Base-by-base conservation (phyloP, 2,329 filamentous ascomycete genomes). In the Ceratocystis harringtonii region DNA sequence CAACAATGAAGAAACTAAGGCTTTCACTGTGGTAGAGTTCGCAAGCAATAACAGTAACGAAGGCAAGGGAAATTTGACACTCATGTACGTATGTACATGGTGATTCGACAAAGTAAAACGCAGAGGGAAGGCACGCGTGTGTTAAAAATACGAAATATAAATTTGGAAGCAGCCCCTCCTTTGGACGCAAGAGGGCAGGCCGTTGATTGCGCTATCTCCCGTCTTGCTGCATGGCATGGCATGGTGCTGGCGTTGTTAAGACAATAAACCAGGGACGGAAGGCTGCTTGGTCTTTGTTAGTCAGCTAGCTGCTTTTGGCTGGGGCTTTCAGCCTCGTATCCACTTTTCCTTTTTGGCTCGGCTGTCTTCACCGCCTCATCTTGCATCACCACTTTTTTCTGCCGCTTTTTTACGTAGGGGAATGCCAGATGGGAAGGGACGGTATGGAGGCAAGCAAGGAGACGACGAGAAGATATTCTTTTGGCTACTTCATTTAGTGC, bases 81-180 rank as follows among this genome's bases (percentile, higher is more conserved):
- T 7, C 45, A 48, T 22, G 45, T 30, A 55, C 50, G n/a, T 10
- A 58, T 30, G 32, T 36, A 36, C 52, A 57, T 55, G 5, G 12
- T 61, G 8, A 43, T 10, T n/a, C 25, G 32, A 55, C 50, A 55
- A 15, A 22, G 22, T 5, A 25, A 28, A 25, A n/a, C 17, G 7
- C 55, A 58, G 25, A 12, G 55, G 55, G 55, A 58, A 58, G 55
- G 55, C 55, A 58, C 55, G 55, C 55, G 55, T 58, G 55, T 15
- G 36, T 41, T 15, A 41, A 41, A 32, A 41, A 41, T 15, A 4
- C 12, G 12, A 41, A 41, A 41, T 4, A 12, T 41, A 3, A 41
- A 41, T 15, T 41, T 41, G 36, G 36, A 41, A 41, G 36, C 10
- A 41, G 12, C 36, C 36, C 36, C 36, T 41, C 36, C 10, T 41